Evolutionary conservation across 2,329 filamentous ascomycete species (phyloP), one percentile per base, ranked within the genome.

Genomic region (Hypoxylon sp.): DNA sequence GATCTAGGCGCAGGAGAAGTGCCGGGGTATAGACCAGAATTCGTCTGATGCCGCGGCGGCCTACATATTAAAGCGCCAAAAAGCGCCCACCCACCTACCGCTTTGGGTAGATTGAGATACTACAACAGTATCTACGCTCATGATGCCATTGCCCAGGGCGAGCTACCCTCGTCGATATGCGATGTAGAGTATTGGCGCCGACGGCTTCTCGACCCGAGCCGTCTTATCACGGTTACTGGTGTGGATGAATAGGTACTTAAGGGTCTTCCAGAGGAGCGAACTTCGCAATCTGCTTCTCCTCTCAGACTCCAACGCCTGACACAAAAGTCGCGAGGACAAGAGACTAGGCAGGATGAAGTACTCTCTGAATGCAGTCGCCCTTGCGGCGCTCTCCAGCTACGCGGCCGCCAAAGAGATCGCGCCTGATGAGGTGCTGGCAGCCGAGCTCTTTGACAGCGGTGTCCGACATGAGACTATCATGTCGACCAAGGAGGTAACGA

Each of bases 381-480:
- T 75, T 32, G 72, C 71, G 72, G 75, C 73, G 41, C 66, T 76
- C 58, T 71, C 73, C 50, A 69, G 69, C 72, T 69, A 68, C 51
- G 73, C 69, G 21, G 52, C 72, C 25, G 77, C 73, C 55, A 78
- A 77, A 75, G 75, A 79, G 68, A 73, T 76, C 57, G 69, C 74
- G 28, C 73, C 74, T 23, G 71, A 79, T 49, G 74, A 76, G 58
- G 69, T 72, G 57, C 50, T 72, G 21, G 75, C 74, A 25, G 72
- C 72, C 17, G 68, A 76, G 51, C 64, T 79, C 65, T 79, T 75
- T 69, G 72, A 76, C 63, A 77, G 71, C 65, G 77, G 77, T 55
- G 6, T 75, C 45, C 72, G 75, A 67, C 77, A 79, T 63, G 69
- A 76, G 70, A 67, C 71, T 56, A 76, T 77, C 69, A 77, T 77